phyloP scores from a whole-genome alignment of 2,329 filamentous ascomycete genomes.

The Talaromyces sp. region DNA sequence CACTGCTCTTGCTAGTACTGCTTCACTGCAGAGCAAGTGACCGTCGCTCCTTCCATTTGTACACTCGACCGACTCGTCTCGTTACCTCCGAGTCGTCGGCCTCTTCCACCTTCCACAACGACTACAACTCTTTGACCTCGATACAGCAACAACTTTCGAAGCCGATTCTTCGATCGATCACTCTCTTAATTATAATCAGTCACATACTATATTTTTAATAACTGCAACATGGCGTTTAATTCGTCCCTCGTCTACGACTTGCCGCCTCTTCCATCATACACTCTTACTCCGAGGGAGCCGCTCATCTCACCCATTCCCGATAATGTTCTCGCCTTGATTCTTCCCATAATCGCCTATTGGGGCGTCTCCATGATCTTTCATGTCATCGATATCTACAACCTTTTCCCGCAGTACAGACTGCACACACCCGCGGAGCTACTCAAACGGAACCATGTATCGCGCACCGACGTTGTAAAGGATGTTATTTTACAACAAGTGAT shows the following conservation, averaged over 20 bases:
- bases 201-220: slow-evolving; percentile 1
- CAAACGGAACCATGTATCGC: slow-evolving; percentile 79
- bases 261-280: slow-evolving; percentile 82
- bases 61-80: neutral
- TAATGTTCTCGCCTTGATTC: slow-evolving; percentile 68
- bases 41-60: slow-evolving; percentile 11
- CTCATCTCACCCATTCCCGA: slow-evolving; percentile 77
- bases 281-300: slow-evolving; percentile 64
- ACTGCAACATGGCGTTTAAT: slow-evolving; percentile 33
- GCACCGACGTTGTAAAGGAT: slow-evolving; percentile 82
- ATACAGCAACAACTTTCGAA: neutral
- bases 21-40: neutral
- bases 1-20: neutral
- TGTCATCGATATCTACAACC: slow-evolving; percentile 75
- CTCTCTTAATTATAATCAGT: neutral
- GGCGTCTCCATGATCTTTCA: slow-evolving; percentile 80
- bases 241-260: slow-evolving; percentile 52
- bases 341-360: slow-evolving; percentile 87
- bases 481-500: slow-evolving; percentile 89
- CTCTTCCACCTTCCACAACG: neutral
- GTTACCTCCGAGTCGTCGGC: neutral
- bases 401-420: slow-evolving; percentile 85
- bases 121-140: too few relatives aligned
- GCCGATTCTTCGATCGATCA: neutral
- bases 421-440: slow-evolving; percentile 91